A percentile compares a stretch with the other conserved stretches of the same genome.
Evolutionary conservation across 768 basidiomycete species (phyloP).

Genomic region (Trametes sanguinea): DNA sequence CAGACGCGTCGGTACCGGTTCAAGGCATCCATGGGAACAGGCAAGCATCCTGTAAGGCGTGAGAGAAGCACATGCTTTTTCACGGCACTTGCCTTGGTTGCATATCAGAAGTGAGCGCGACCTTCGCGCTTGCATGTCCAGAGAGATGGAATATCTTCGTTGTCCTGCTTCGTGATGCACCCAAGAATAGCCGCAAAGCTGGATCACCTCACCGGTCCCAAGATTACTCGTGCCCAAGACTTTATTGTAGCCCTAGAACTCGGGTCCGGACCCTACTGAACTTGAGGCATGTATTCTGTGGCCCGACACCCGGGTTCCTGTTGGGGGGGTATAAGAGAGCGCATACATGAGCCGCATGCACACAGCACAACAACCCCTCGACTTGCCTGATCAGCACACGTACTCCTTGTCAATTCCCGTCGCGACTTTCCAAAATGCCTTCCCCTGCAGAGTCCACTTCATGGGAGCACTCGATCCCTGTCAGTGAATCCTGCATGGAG

Average conservation of each 20-base stretch:
- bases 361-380: too few species aligned
- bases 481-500: background rate
- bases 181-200: background rate
- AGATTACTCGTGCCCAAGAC: background rate
- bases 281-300: background rate
- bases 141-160: background rate
- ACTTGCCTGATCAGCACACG: background rate
- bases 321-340: background rate
- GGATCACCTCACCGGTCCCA: background rate
- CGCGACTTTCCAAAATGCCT: background rate
- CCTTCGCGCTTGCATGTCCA: background rate
- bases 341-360: background rate
- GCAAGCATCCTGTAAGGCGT: background rate
- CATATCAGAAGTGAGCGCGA: background rate
- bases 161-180: background rate
- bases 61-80: background rate
- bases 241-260: background rate
- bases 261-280: background rate
- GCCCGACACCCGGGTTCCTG: background rate
- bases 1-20: background rate
- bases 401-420: background rate
- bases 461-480: slow-evolving; percentile 1
- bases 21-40: background rate
- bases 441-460: background rate
- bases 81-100: background rate